A percentile compares a stretch with the other conserved stretches of the same genome.
phyloP scores from a whole-genome alignment of 139 green algal genomes.

The Chlorella sorokiniana region DNA sequence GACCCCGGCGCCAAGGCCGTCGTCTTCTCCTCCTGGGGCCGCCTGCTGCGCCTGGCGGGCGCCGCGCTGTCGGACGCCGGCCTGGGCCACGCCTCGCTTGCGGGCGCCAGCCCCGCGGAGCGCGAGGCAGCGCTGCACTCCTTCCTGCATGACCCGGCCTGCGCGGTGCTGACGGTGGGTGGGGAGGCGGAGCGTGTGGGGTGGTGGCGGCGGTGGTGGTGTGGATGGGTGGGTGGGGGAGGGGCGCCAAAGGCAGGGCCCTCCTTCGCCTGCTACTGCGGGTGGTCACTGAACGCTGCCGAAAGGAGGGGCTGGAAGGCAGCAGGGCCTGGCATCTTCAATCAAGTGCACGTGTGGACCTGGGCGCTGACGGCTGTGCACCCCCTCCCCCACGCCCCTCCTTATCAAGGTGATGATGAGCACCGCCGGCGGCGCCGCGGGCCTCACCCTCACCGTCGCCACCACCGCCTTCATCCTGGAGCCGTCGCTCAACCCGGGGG shows the following conservation, averaged over 20 bases:
- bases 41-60: constrained; percentile 60
- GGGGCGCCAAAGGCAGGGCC: neutral
- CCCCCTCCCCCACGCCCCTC: too few relatives aligned
- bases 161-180: constrained; percentile 42
- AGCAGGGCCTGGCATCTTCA: too few relatives aligned
- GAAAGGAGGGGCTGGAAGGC: too few relatives aligned
- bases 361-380: too few relatives aligned
- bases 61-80: constrained; percentile 49
- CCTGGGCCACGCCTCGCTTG: constrained; percentile 41
- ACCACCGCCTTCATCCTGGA: constrained; percentile 64
- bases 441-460: constrained; percentile 63
- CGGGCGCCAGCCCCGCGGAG: constrained; percentile 34
- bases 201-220: neutral
- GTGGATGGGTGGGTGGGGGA: neutral
- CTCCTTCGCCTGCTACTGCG: too few relatives aligned
- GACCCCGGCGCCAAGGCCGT: constrained; percentile 52
- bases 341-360: too few relatives aligned
- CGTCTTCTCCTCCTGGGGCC: constrained; percentile 59
- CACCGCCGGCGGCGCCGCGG: constrained; percentile 47
- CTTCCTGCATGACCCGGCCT: constrained; percentile 60
- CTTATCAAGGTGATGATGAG: constrained; percentile 36
- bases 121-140: constrained; percentile 43
- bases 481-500: constrained; percentile 55
- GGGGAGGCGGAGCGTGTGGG: neutral
- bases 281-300: too few relatives aligned